Conservation (phyloP, 768 basidiomycete species). For the Kondoa malvinella region DNA sequence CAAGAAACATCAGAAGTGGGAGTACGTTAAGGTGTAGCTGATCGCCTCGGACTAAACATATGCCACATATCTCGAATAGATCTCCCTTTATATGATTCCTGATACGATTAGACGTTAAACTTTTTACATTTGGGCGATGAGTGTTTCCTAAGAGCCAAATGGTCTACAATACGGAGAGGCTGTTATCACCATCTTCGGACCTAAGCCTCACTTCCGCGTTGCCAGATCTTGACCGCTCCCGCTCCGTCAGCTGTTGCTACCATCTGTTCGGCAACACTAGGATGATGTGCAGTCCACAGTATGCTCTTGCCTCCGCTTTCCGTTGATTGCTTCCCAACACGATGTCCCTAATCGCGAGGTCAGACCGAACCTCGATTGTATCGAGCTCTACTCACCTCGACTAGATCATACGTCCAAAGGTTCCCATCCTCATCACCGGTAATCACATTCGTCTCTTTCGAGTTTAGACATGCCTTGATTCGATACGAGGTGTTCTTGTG, state of each 20-base stretch:
- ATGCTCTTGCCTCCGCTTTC: neutral
- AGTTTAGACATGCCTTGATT: conserved; percentile 62
- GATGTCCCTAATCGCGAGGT: neutral
- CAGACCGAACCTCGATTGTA: neutral
- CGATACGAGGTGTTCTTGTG: conserved; percentile 60
- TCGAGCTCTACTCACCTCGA: neutral
- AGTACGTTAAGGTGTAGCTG: no score
- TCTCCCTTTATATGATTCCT: no score
- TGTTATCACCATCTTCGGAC: no score
- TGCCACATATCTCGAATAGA: no score
- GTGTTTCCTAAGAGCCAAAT: no score
- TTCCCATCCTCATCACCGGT: conserved; percentile 79
- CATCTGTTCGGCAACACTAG: neutral
- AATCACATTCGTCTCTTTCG: conserved; percentile 61
- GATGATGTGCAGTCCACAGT: conserved; percentile 1
- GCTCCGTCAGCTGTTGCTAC: conserved; percentile 1
- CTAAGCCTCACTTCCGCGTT: no score
- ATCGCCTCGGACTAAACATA: no score
- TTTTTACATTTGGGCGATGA: no score
- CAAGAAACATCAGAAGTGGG: no score
- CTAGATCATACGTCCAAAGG: conserved; percentile 72
- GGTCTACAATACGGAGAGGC: no score
- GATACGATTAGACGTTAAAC: no score
- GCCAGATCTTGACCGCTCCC: neutral
- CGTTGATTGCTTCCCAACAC: neutral